phyloP scores from a whole-genome alignment of 768 basidiomycete genomes.

The Tulasnella sp. region DNA sequence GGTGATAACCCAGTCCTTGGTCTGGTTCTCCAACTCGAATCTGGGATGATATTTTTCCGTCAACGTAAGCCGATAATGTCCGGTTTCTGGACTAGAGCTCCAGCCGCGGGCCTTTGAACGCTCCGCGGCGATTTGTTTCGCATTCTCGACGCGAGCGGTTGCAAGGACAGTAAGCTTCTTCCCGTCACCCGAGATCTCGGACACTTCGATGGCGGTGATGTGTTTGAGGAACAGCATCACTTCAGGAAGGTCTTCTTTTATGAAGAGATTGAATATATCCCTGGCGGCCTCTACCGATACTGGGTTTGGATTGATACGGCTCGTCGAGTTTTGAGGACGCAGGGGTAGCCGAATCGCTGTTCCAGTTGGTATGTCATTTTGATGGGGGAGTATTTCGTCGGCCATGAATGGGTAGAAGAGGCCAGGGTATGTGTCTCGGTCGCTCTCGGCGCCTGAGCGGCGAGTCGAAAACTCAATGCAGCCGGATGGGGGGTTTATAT shows the following conservation, averaged over 20 bases:
- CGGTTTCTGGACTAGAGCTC: too few relatives aligned
- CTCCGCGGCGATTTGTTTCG: too few relatives aligned
- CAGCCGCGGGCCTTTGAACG: too few relatives aligned
- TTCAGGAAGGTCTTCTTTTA: background rate
- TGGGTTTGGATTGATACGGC: conserved; percentile 39
- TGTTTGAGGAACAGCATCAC: conserved; percentile 16
- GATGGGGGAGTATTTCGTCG: background rate
- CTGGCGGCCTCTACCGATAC: conserved; percentile 45
- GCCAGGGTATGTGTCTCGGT: background rate
- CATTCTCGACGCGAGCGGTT: too few relatives aligned
- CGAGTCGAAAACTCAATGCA: background rate
- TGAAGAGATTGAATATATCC: conserved; percentile 36
- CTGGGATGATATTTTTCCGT: too few relatives aligned
- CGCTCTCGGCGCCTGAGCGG: background rate
- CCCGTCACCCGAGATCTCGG: too few relatives aligned
- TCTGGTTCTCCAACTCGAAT: too few relatives aligned
- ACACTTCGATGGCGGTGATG: conserved; percentile 25
- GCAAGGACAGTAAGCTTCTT: background rate
- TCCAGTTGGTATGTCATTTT: conserved; percentile 34
- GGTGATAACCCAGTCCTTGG: too few relatives aligned
- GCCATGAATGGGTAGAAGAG: background rate
- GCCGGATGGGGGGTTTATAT: background rate
- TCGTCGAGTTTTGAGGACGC: conserved; percentile 38
- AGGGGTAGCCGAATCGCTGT: conserved; percentile 50
- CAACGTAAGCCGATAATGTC: too few relatives aligned